Conservation (phyloP, 139 green algal species). For the Coccomyxa sp. region DNA sequence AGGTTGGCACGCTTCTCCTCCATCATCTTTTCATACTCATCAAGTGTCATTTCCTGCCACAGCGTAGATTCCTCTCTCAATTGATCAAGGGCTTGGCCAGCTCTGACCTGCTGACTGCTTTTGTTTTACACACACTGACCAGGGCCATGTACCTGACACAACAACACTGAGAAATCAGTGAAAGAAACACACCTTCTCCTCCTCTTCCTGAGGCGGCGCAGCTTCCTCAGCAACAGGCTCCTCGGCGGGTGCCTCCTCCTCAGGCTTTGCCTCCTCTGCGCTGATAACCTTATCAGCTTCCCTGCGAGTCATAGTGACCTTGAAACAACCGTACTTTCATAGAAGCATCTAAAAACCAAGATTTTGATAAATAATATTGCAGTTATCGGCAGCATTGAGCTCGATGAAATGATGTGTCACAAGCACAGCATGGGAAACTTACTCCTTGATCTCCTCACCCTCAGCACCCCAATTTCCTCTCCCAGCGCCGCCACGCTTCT, state of each 20-base stretch:
- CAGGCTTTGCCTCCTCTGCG: constrained; percentile 16
- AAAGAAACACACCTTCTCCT: constrained; percentile 32
- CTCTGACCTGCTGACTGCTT: not conserved
- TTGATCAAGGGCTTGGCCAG: not conserved
- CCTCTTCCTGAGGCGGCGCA: constrained; percentile 30
- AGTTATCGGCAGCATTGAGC: not conserved
- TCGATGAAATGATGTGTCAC: not conserved
- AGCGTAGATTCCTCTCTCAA: not conserved
- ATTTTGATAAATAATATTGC: not conserved
- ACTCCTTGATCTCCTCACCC: constrained; percentile 53
- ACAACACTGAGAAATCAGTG: constrained; percentile 1
- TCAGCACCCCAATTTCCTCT: constrained; percentile 77
- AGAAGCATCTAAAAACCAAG: not conserved
- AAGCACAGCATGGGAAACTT: constrained; percentile 3
- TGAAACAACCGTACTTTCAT: constrained; percentile 6
- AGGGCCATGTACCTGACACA: constrained; percentile 19
- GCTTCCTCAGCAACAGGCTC: constrained; percentile 13
- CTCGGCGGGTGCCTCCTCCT: constrained; percentile 20
- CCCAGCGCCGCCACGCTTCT: constrained; percentile 75
- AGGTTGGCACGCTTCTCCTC: constrained; percentile 70
- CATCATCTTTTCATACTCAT: constrained; percentile 70
- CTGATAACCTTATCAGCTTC: constrained; percentile 10
- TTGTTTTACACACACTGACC: no score
- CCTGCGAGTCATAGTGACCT: constrained; percentile 25
- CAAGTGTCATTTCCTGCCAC: constrained; percentile 58